Evolutionary conservation across 345 rosid species (phyloP).

Genomic region (Camelina laxa): DNA sequence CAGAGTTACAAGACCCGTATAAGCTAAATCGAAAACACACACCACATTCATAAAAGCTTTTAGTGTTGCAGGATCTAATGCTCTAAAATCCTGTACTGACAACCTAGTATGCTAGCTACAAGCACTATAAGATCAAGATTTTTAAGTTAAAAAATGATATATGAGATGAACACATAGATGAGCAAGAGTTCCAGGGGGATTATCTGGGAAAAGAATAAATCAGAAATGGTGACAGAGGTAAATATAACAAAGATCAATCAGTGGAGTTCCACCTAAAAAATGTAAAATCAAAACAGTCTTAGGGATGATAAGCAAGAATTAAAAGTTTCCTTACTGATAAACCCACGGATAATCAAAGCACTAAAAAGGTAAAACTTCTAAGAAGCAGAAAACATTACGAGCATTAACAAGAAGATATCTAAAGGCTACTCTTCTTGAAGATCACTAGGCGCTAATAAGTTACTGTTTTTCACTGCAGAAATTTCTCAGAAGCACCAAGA

Average conservation of each 20-base stretch:
- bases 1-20: not conserved
- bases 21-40: not conserved
- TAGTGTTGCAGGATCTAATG: not conserved
- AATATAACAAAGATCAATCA: slow-evolving; percentile 1
- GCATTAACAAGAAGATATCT: slow-evolving; percentile 21
- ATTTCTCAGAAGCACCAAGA: slow-evolving; percentile 18
- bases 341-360: not conserved
- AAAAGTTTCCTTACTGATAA: not conserved
- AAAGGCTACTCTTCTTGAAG: slow-evolving; percentile 4
- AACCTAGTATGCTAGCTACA: slow-evolving; percentile 10
- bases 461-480: slow-evolving; percentile 16
- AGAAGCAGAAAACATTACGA: not conserved
- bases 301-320: slow-evolving; percentile 6
- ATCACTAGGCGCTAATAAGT: slow-evolving; percentile 6
- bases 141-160: not conserved
- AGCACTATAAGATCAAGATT: slow-evolving; percentile 15
- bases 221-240: not conserved
- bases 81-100: slow-evolving; percentile 1
- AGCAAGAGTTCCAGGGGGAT: not conserved
- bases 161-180: not conserved
- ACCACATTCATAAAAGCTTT: not conserved
- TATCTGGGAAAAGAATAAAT: not conserved
- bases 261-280: not conserved
- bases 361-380: not conserved
- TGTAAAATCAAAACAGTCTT: not conserved